Conservation (phyloP, 2,329 filamentous ascomycete genomes). For the Neophaeococcomyces mojaviensis region DNA sequence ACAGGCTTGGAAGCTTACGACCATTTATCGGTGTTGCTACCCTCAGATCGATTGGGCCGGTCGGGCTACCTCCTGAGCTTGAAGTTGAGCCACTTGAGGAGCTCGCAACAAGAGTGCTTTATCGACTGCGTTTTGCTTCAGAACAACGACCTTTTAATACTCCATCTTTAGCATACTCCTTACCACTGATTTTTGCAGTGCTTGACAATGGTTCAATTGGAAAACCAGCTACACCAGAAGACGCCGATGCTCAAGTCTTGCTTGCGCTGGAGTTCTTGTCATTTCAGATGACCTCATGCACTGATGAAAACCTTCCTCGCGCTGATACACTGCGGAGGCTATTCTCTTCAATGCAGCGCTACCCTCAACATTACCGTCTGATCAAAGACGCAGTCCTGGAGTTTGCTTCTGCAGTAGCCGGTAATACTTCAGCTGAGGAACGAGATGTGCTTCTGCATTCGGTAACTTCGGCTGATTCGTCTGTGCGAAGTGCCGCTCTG, state of each 20-base stretch:
- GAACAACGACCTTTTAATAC: slow-evolving; percentile 92
- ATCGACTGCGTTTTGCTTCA: slow-evolving; percentile 79
- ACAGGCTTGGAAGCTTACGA: slow-evolving; percentile 66
- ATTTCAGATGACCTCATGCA: slow-evolving; percentile 76
- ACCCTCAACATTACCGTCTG: slow-evolving; percentile 88
- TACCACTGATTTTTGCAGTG: slow-evolving; percentile 73
- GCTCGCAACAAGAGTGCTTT: slow-evolving; percentile 80
- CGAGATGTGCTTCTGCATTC: slow-evolving; percentile 70
- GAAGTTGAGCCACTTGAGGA: slow-evolving; percentile 72
- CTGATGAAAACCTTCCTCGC: slow-evolving; percentile 68
- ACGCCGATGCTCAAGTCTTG: slow-evolving; percentile 81
- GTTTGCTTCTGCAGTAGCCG: slow-evolving; percentile 73
- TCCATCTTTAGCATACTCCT: slow-evolving; percentile 76
- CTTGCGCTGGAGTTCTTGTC: slow-evolving; percentile 81
- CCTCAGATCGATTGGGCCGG: slow-evolving; percentile 67
- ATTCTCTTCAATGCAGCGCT: slow-evolving; percentile 75
- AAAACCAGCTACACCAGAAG: slow-evolving; percentile 56
- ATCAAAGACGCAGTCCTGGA: slow-evolving; percentile 89
- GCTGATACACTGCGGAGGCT: slow-evolving; percentile 64
- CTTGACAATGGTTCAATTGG: slow-evolving; percentile 73
- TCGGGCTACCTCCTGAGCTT: slow-evolving; percentile 63
- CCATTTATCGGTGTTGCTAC: slow-evolving; percentile 84
- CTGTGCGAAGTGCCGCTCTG: slow-evolving; percentile 75
- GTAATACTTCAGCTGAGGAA: slow-evolving; percentile 68
- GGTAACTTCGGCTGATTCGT: slow-evolving; percentile 66